phyloP scores from a whole-genome alignment of 139 green algal species.

The Coccomyxa sp. region DNA sequence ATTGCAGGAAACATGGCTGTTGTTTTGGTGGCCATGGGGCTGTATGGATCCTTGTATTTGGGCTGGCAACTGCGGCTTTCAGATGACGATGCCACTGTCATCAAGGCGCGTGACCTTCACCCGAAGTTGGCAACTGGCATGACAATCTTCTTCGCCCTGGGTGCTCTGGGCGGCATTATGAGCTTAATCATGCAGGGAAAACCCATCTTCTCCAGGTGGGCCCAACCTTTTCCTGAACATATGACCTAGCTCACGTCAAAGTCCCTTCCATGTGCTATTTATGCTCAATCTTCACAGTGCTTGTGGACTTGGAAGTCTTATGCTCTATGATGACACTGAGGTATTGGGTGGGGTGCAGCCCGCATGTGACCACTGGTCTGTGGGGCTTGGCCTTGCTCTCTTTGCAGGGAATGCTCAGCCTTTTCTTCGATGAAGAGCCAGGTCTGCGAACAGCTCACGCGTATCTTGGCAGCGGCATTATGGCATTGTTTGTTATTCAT shows the following conservation, averaged over 20 bases:
- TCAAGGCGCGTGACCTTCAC: constrained; percentile 67
- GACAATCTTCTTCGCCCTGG: constrained; percentile 75
- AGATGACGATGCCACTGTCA: constrained; percentile 40
- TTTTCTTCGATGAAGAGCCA: constrained; percentile 47
- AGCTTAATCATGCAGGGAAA: constrained; percentile 71
- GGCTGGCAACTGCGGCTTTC: constrained; percentile 60
- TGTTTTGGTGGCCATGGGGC: constrained; percentile 40
- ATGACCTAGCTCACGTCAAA: too few species aligned
- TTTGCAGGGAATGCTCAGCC: constrained; percentile 70
- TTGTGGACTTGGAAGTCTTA: too few species aligned
- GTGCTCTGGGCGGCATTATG: constrained; percentile 70
- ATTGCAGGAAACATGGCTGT: constrained; percentile 67
- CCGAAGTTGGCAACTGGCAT: constrained; percentile 74
- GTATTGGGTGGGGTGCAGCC: constrained; percentile 9
- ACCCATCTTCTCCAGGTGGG: constrained; percentile 53
- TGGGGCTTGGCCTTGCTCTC: constrained; percentile 58
- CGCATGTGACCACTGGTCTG: constrained; percentile 61
- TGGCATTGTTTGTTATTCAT: constrained; percentile 75
- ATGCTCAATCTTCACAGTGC: too few species aligned
- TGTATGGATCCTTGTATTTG: constrained; percentile 42
- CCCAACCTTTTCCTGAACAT: too few species aligned
- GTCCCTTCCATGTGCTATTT: too few species aligned
- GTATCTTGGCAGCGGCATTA: constrained; percentile 67
- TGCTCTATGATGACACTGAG: neutral
- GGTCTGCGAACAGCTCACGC: constrained; percentile 55